Evolutionary conservation across 2,329 filamentous ascomycete genomes (phyloP), one percentile per base, ranked within the genome.

Genomic region (Calcarisporium arbuscula): DNA sequence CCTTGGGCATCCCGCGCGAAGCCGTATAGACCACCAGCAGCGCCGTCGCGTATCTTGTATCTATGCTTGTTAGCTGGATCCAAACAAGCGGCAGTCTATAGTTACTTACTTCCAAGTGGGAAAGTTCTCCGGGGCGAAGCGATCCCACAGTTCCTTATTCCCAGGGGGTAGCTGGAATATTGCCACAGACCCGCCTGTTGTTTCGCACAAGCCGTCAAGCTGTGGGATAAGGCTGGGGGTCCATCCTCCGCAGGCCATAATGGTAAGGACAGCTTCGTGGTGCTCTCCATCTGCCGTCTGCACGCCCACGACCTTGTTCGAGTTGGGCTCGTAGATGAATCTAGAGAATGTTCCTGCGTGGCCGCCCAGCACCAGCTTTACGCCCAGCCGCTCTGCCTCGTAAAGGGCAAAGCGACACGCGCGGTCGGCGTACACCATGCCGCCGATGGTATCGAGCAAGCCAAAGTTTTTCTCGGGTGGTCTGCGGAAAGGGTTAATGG

Each of bases 121-220:
- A 30, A 73, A 73, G 4, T 53, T 60, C 1, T 63, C 54, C 0
- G 67, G 58, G 0, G 54, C 48, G 28, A 67, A 65, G 3, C 55
- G 55, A 1, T 60, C 44, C 49, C 58, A 65, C 0, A 73, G 54
- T 6, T 54, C 39, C 1, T 45, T 39, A 1, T 34, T 35, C 14
- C 38, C 39, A 0, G n/a, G 20, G 3, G 71, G 68, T 2, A 74
- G 52, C 19, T 62, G 55, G 21, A 72, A 50, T 9, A 62, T 51
- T 1, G 60, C 56, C 4, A 73, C 63, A 0, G 59, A 62, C 1
- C 68, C 68, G 0, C 60, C 64, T 0, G 70, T 72, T 0, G 68
- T 61, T 44, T 74, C 68, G n/a, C 60, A 58, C 0, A 72, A 46
- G 1, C 50, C 50, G 28, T 66, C 60, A 0, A 67, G 46, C 8